These are phyloP conservation scores for Xerophyta viscosa DNA, from an alignment of 106 monocot genomes.

Conservation along the genomic window DNA sequence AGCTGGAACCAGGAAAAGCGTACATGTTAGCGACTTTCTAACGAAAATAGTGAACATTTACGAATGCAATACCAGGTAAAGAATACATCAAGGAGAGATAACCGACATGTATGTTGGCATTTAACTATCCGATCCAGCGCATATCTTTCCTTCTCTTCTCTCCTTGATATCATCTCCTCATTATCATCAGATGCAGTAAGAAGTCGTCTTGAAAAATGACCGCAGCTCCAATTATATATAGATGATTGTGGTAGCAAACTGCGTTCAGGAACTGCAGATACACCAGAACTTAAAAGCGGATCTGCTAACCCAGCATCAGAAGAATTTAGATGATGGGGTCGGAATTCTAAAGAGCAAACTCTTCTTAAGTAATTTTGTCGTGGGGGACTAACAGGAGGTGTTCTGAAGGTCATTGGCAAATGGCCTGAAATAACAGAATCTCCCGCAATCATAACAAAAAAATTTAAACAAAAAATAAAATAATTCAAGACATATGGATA, in stretches of 20 bases:
- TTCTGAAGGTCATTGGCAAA: conserved; percentile 74
- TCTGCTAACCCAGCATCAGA: conserved; percentile 80
- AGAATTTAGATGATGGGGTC: conserved; percentile 62
- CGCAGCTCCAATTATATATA: conserved; percentile 98
- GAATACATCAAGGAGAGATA: not conserved
- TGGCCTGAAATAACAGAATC: conserved; percentile 46
- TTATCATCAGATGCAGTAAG: conserved; percentile 76
- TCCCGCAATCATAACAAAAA: not conserved
- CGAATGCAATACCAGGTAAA: no score
- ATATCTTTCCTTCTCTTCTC: conserved; percentile 69
- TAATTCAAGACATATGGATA: no score
- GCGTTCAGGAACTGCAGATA: conserved; percentile 42
- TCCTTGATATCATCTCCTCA: conserved; percentile 52
- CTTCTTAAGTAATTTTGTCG: conserved; percentile 71
- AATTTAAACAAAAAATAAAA: conserved; percentile 3
- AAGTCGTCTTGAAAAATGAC: conserved; percentile 95
- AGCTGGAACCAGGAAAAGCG: conserved; percentile 30
- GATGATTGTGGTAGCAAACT: conserved; percentile 86
- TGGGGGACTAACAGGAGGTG: conserved; percentile 95
- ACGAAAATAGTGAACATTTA: no score
- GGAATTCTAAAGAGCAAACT: conserved; percentile 85
- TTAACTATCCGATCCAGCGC: conserved; percentile 75
- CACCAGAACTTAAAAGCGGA: conserved; percentile 50
- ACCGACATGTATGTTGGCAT: conserved; percentile 88
- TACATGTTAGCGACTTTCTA: no score